Conservation (phyloP, 2,329 filamentous ascomycete species). For the Didymella keratinophila region DNA sequence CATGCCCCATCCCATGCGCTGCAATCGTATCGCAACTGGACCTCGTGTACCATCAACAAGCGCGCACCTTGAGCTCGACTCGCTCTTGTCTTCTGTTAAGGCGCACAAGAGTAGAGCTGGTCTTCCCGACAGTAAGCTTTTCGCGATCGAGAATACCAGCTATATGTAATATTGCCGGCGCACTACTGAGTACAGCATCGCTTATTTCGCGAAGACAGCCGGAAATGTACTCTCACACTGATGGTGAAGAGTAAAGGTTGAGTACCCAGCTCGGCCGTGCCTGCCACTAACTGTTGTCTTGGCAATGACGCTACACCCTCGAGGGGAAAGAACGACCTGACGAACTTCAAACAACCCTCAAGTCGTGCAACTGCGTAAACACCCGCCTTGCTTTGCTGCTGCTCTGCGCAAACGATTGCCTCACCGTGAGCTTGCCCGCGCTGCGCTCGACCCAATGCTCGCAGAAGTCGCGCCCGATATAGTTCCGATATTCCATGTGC, state of each 20-base stretch:
- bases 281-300: constrained; percentile 5
- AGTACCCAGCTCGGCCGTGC: constrained; percentile 6
- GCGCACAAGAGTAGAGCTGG: not conserved
- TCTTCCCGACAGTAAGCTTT: not conserved
- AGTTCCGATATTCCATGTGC: constrained; percentile 46
- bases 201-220: not conserved
- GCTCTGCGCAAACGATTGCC: constrained; percentile 27
- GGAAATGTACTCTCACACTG: not conserved
- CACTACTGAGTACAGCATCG: too few relatives aligned
- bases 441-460: constrained; percentile 46
- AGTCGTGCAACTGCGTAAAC: constrained; percentile 10
- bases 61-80: not conserved
- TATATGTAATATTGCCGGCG: not conserved
- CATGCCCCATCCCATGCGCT: not conserved
- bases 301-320: constrained; percentile 22
- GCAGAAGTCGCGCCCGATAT: constrained; percentile 45
- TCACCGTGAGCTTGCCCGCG: constrained; percentile 30
- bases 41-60: not conserved
- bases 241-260: not conserved
- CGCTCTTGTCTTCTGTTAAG: not conserved
- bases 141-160: not conserved
- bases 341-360: constrained; percentile 21
- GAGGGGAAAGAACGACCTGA: constrained; percentile 33
- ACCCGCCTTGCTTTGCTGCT: constrained; percentile 16
- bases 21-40: not conserved